phyloP scores from a whole-genome alignment of 1,284 basidiomycete species.

The Leccinum subfulvum region DNA sequence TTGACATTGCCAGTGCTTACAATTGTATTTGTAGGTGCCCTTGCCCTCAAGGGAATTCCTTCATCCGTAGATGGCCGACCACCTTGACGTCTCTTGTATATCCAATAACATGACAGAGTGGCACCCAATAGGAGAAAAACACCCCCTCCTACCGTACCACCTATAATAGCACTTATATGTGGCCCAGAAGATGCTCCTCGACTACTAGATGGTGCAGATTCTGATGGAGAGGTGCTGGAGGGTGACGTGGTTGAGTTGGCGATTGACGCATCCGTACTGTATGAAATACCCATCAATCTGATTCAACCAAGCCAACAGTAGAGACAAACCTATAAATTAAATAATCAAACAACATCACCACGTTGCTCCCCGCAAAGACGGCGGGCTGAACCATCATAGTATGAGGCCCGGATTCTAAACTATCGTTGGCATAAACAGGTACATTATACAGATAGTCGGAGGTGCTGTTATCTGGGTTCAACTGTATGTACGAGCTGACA shows the following conservation, averaged over 20 bases:
- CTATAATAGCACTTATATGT: not conserved
- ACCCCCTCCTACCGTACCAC: not conserved
- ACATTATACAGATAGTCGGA: not conserved
- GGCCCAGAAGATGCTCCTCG: not conserved
- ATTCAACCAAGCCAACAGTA: not conserved
- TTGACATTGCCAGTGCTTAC: not conserved
- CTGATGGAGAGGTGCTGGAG: not conserved
- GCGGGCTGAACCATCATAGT: not conserved
- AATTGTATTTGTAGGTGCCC: not conserved
- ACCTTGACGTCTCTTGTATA: not conserved
- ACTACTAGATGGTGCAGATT: not conserved
- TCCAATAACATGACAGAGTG: not conserved
- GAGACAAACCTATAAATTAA: not conserved
- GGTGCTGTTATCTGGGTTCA: not conserved
- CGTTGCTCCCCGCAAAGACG: not conserved
- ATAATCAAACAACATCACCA: not conserved
- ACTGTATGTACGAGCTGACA: not conserved
- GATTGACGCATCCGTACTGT: not conserved
- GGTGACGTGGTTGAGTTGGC: not conserved
- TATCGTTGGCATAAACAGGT: not conserved
- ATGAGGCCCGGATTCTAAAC: not conserved
- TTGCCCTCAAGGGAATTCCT: not conserved
- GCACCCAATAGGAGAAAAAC: not conserved
- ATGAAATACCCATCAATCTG: not conserved
- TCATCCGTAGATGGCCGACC: not conserved